Evolutionary conservation across 495 filamentous ascomycete species (phyloP).

Genomic region (Echria macrotheca): DNA sequence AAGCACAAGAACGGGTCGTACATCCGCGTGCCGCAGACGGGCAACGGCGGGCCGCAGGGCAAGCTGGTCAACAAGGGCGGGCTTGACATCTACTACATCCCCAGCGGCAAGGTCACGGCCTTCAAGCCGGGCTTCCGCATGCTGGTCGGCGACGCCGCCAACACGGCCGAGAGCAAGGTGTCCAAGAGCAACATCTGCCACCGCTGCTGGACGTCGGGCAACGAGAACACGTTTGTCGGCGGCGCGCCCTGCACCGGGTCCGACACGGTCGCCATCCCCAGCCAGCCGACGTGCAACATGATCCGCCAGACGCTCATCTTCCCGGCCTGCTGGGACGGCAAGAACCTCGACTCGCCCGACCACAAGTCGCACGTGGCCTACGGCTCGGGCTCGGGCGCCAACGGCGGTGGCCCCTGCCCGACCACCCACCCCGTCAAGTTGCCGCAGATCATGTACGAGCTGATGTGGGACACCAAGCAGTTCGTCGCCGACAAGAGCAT

Average conservation of each 20-base stretch:
- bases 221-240: slow-evolving; percentile 41
- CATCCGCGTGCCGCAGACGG: slow-evolving; percentile 58
- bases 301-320: slow-evolving; percentile 60
- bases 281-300: slow-evolving; percentile 46
- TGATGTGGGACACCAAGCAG: slow-evolving; percentile 55
- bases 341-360: slow-evolving; percentile 54
- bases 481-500: slow-evolving; percentile 45
- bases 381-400: slow-evolving; percentile 42
- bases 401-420: slow-evolving; percentile 54
- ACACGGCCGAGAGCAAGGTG: slow-evolving; percentile 44
- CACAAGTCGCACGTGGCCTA: slow-evolving; percentile 62
- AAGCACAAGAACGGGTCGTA: slow-evolving; percentile 66
- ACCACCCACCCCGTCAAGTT: slow-evolving; percentile 58
- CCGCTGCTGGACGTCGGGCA: slow-evolving; percentile 47
- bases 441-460: slow-evolving; percentile 64
- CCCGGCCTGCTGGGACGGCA: slow-evolving; percentile 51
- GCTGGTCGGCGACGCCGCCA: slow-evolving; percentile 45
- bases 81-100: slow-evolving; percentile 35
- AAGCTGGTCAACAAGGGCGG: slow-evolving; percentile 50
- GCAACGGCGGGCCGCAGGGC: slow-evolving; percentile 55
- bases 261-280: slow-evolving; percentile 55
- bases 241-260: slow-evolving; percentile 42
- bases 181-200: slow-evolving; percentile 51
- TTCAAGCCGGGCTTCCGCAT: slow-evolving; percentile 59
- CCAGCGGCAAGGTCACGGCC: slow-evolving; percentile 44